These are phyloP conservation scores for Mycocentrospora acerina DNA, from an alignment of 2,329 filamentous ascomycete genomes.

Conservation along the genomic window DNA sequence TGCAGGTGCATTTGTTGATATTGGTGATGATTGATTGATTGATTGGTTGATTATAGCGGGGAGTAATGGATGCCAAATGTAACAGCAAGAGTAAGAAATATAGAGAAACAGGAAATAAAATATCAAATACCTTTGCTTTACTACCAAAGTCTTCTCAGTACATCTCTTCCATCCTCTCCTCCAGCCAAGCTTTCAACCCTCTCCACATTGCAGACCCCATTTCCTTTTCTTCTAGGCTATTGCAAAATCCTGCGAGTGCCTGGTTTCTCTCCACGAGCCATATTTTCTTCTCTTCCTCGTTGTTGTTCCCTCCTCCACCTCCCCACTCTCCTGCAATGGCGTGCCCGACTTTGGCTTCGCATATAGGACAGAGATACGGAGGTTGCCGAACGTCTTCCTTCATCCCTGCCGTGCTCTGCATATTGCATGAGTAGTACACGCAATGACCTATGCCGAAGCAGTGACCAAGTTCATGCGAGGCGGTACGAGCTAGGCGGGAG, in stretches of 20 bases:
- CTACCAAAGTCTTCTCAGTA: too few relatives aligned
- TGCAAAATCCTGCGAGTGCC: constrained; percentile 48
- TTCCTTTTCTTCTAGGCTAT: constrained; percentile 41
- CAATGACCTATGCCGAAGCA: constrained; percentile 69
- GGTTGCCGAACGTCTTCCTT: constrained; percentile 63
- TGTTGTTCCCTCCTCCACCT: constrained; percentile 23
- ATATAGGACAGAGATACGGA: constrained; percentile 64
- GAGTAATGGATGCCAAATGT: too few relatives aligned
- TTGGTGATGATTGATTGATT: too few relatives aligned
- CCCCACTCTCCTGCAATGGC: constrained; percentile 22
- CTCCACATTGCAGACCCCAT: constrained; percentile 14
- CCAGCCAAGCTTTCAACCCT: constrained; percentile 17
- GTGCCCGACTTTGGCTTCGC: constrained; percentile 54
- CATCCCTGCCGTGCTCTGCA: constrained; percentile 62
- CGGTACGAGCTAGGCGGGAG: constrained; percentile 54
- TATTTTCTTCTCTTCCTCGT: constrained; percentile 10
- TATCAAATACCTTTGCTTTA: too few relatives aligned
- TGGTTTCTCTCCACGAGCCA: constrained; percentile 43
- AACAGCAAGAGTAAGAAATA: too few relatives aligned
- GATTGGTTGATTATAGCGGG: too few relatives aligned
- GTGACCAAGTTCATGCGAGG: constrained; percentile 66
- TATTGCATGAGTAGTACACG: constrained; percentile 63
- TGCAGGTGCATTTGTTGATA: too few relatives aligned
- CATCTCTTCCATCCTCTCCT: constrained; percentile 1
- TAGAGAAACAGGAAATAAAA: too few relatives aligned